Evolutionary conservation across 257 asterid genomes (phyloP).

Genomic region (Asclepias syriaca): DNA sequence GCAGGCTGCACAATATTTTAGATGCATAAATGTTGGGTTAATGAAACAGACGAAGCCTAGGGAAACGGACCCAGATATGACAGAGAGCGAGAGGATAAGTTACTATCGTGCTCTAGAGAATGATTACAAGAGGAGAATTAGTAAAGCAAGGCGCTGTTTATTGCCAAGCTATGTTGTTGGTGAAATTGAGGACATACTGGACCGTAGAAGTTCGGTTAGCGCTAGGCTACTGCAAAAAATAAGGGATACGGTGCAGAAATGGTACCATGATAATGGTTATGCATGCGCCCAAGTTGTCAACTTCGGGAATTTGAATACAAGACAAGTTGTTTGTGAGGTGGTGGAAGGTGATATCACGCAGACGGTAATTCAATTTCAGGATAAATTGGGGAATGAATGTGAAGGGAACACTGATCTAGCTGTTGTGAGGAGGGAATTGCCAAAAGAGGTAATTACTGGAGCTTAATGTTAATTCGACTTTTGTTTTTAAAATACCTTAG

Average conservation of each 20-base stretch:
- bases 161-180: conserved; percentile 11
- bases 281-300: conserved; percentile 95
- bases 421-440: conserved; percentile 81
- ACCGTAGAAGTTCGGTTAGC: conserved; percentile 67
- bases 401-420: conserved; percentile 87
- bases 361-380: conserved; percentile 80
- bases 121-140: conserved; percentile 81
- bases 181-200: conserved; percentile 39
- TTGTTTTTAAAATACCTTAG: background rate
- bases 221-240: conserved; percentile 93
- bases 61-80: conserved; percentile 95
- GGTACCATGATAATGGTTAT: conserved; percentile 93
- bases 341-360: conserved; percentile 98
- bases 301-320: conserved; percentile 90
- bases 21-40: conserved; percentile 87
- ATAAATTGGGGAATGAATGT: conserved; percentile 88
- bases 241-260: conserved; percentile 89
- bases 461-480: background rate
- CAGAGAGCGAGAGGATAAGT: conserved; percentile 76
- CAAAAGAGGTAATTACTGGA: conserved; percentile 49
- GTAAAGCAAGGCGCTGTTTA: conserved; percentile 76
- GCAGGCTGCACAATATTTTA: conserved; percentile 77
- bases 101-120: conserved; percentile 57
- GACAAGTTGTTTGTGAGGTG: conserved; percentile 95
- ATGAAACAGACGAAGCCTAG: conserved; percentile 82